Conservation (phyloP, 495 filamentous ascomycete genomes). For the Jackrogersella multiformis region DNA sequence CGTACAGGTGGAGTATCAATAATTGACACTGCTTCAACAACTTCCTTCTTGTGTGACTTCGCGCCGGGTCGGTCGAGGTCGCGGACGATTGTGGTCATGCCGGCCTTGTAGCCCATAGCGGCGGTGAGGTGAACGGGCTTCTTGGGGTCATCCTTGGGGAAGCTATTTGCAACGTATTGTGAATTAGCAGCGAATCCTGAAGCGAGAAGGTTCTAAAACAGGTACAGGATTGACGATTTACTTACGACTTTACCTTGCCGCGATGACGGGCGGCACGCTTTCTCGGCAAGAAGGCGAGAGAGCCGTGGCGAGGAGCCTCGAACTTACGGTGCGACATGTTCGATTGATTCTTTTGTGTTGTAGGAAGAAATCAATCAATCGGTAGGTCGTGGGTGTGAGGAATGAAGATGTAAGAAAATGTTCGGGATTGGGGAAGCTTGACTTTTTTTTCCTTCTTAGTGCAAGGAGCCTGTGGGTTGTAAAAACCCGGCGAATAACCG, state of each 20-base stretch:
- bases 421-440: constrained; percentile 34
- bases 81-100: constrained; percentile 99
- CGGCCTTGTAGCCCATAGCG: constrained; percentile 99
- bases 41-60: constrained; percentile 99
- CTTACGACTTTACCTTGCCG: constrained; percentile 97
- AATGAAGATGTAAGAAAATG: constrained; percentile 38
- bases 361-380: constrained; percentile 46
- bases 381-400: constrained; percentile 35
- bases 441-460: constrained; percentile 33
- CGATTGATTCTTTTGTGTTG: constrained; percentile 49
- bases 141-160: constrained; percentile 99
- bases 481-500: constrained; percentile 46
- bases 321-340: constrained; percentile 79
- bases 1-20: constrained; percentile 99
- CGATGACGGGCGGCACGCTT: constrained; percentile 97
- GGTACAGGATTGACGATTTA: constrained; percentile 39
- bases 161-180: constrained; percentile 56
- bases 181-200: constrained; percentile 23
- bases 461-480: constrained; percentile 36
- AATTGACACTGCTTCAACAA: constrained; percentile 98
- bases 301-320: constrained; percentile 96
- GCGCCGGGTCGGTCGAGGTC: constrained; percentile 99
- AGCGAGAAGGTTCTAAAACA: not conserved
- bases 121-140: constrained; percentile 99
- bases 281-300: constrained; percentile 93